Percentiles rank a stretch among this genome's conserved stretches.
These are phyloP conservation scores for Gossypium trilobum DNA, from an alignment of 441 rosid species.

Conservation along the genomic window DNA sequence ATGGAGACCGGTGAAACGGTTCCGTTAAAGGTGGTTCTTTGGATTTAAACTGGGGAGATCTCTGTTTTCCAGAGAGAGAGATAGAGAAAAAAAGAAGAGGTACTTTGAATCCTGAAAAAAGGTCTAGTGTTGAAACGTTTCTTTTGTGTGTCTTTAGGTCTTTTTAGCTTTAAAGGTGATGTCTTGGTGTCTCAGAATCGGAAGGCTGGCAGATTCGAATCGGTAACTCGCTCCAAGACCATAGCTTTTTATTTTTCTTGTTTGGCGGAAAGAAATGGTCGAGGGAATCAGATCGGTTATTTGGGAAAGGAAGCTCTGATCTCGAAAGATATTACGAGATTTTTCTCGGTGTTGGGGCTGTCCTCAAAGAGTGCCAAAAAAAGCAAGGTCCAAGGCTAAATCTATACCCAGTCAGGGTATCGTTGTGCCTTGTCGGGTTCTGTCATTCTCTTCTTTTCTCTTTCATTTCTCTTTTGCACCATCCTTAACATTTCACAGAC, in stretches of 20 bases:
- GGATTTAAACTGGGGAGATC: constrained; percentile 20
- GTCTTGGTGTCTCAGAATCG: constrained; percentile 7
- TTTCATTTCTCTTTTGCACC: background rate
- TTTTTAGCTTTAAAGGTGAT: background rate
- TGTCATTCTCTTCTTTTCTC: background rate
- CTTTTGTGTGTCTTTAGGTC: background rate
- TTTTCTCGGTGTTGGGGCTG: constrained; percentile 52
- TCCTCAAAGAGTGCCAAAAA: constrained; percentile 30
- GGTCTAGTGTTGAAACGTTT: background rate
- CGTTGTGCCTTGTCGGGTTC: constrained; percentile 33
- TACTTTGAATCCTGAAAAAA: background rate
- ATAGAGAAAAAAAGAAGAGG: background rate
- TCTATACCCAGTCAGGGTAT: constrained; percentile 28
- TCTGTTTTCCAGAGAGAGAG: background rate
- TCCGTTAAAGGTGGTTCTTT: constrained; percentile 17
- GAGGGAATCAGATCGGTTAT: constrained; percentile 38
- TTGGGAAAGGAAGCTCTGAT: constrained; percentile 28
- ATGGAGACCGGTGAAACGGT: constrained; percentile 20
- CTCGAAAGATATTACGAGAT: constrained; percentile 37
- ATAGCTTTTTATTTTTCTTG: background rate
- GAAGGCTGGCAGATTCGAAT: constrained; percentile 15
- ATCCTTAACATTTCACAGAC: constrained; percentile 21
- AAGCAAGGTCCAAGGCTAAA: constrained; percentile 25
- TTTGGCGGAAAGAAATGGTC: constrained; percentile 17
- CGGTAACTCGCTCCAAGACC: background rate